phyloP scores from a whole-genome alignment of 208 protist genomes.

The Wallacemonas sp. region DNA sequence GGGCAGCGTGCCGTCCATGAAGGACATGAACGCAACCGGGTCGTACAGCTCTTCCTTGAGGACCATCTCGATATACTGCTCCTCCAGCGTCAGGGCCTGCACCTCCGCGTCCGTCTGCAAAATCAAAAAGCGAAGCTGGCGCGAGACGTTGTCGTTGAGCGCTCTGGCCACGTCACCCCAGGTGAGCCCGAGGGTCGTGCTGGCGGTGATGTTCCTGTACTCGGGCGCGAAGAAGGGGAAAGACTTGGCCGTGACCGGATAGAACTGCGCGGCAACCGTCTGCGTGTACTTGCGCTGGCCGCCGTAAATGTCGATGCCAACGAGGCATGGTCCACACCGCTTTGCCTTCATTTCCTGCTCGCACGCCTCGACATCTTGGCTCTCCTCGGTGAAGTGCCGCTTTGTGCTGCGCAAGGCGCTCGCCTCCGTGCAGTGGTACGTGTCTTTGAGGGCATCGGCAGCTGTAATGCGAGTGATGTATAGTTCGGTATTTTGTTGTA shows the following conservation, averaged over 20 bases:
- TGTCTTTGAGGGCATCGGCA: background rate
- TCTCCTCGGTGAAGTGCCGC: constrained; percentile 28
- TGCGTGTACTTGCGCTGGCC: constrained; percentile 43
- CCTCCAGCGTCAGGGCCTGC: constrained; percentile 5
- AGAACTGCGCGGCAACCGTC: constrained; percentile 8
- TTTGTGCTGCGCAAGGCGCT: constrained; percentile 32
- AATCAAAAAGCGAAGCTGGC: constrained; percentile 30
- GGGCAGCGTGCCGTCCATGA: constrained; percentile 55
- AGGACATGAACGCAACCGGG: constrained; percentile 62
- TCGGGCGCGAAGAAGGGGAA: constrained; percentile 28
- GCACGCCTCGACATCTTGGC: constrained; percentile 13
- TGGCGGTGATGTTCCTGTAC: constrained; percentile 13
- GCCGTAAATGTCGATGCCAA: constrained; percentile 48
- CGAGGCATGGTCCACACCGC: constrained; percentile 35
- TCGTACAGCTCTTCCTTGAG: constrained; percentile 50
- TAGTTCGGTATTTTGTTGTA: too few relatives aligned
- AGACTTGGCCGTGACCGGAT: constrained; percentile 14
- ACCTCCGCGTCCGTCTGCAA: constrained; percentile 25
- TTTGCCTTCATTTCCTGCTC: constrained; percentile 30
- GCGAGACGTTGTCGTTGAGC: constrained; percentile 20
- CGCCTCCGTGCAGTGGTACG: constrained; percentile 28
- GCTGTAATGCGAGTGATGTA: background rate
- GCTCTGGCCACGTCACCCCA: constrained; percentile 32
- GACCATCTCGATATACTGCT: constrained; percentile 51
- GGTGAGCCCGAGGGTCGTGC: constrained; percentile 24